Evolutionary conservation across 2,329 filamentous ascomycete species (phyloP).

Genomic region (Diaporthe citriasiana): DNA sequence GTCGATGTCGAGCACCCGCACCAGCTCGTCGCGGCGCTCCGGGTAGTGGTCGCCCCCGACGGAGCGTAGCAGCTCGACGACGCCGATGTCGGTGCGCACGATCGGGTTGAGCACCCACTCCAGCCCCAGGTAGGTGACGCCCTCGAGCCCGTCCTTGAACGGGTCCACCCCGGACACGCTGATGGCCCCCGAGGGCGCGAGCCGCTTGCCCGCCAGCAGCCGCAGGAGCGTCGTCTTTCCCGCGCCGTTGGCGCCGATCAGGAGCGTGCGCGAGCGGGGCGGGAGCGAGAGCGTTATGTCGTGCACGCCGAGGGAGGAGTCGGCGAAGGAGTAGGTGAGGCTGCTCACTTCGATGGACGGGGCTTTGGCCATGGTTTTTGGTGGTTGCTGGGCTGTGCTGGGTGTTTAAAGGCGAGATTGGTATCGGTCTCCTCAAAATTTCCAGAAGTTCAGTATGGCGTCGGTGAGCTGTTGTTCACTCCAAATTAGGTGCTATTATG

Average conservation of each 20-base stretch:
- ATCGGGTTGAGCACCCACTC: constrained; percentile 99
- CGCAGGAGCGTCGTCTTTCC: constrained; percentile 97
- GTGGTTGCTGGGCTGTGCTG: constrained; percentile 36
- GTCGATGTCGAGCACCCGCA: constrained; percentile 92
- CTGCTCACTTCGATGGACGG: constrained; percentile 80
- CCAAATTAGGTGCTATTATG: not conserved
- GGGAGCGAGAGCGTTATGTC: constrained; percentile 84
- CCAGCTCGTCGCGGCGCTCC: constrained; percentile 86
- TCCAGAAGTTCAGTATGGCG: not conserved
- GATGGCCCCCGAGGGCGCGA: constrained; percentile 83
- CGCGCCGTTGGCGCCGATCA: constrained; percentile 96
- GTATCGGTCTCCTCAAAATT: not conserved
- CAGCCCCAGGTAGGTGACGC: constrained; percentile 95
- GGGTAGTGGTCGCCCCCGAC: constrained; percentile 90
- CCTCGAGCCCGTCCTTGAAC: constrained; percentile 90
- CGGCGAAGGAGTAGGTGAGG: constrained; percentile 91
- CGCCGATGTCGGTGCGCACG: constrained; percentile 94
- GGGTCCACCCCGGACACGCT: constrained; percentile 87
- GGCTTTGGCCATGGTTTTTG: constrained; percentile 49
- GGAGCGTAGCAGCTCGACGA: constrained; percentile 84
- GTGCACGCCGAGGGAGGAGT: constrained; percentile 83
- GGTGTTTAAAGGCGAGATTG: not conserved
- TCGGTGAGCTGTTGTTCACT: not conserved
- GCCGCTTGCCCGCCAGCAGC: constrained; percentile 93
- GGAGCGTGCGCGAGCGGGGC: constrained; percentile 84